A percentile compares a stretch with the other conserved stretches of the same genome.
phyloP scores from a whole-genome alignment of 2,329 filamentous ascomycete species.

The Colletotrichum paranaense region DNA sequence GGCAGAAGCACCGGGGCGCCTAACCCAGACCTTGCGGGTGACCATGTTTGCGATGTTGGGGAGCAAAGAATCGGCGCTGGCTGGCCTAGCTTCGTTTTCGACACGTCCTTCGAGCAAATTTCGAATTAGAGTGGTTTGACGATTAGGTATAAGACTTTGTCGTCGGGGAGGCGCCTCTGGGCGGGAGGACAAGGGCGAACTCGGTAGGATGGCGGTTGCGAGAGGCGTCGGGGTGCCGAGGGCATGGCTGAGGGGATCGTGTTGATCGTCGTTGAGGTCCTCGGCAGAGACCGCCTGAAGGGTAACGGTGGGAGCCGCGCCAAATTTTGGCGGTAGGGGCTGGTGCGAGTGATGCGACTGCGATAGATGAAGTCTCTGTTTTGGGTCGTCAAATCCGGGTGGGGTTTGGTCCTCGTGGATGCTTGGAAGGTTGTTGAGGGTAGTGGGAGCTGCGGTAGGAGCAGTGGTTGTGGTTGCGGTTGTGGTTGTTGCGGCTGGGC shows the following conservation, averaged over 20 bases:
- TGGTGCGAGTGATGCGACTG: neutral
- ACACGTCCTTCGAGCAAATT: constrained; percentile 61
- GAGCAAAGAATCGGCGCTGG: constrained; percentile 48
- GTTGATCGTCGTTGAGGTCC: constrained; percentile 22
- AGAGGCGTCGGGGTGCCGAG: constrained; percentile 32
- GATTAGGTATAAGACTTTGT: constrained; percentile 58
- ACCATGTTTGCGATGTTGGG: constrained; percentile 64
- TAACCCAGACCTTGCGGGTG: constrained; percentile 93
- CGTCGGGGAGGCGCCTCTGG: constrained; percentile 46
- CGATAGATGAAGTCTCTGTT: neutral
- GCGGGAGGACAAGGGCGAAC: constrained; percentile 34
- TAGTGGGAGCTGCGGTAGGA: constrained; percentile 35
- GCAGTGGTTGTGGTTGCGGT: constrained; percentile 45
- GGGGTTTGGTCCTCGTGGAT: constrained; percentile 34
- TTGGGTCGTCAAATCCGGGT: constrained; percentile 6
- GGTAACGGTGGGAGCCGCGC: constrained; percentile 11
- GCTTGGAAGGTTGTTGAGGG: constrained; percentile 33
- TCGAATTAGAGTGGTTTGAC: constrained; percentile 60
- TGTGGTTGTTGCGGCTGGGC: constrained; percentile 37
- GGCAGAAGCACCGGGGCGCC: constrained; percentile 84
- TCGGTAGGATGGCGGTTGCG: constrained; percentile 14
- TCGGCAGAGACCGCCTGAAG: constrained; percentile 8
- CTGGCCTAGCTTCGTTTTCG: constrained; percentile 51
- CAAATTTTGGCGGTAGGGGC: constrained; percentile 1
- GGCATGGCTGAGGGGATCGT: constrained; percentile 34